phyloP scores from a whole-genome alignment of 345 rosid species.

The Camelina neglecta region DNA sequence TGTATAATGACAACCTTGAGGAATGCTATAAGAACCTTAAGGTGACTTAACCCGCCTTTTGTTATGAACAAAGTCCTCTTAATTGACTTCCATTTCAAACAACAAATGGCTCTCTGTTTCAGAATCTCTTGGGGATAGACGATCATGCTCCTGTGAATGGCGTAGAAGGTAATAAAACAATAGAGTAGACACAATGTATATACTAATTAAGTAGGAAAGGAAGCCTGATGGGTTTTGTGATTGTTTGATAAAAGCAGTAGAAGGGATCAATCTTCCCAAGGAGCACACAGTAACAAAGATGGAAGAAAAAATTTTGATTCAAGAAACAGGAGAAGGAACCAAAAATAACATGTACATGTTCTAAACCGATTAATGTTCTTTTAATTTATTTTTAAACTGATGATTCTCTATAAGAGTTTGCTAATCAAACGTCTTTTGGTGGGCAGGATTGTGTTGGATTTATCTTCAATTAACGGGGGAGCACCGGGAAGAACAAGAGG shows the following conservation, averaged over 20 bases:
- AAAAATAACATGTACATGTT: constrained; percentile 60
- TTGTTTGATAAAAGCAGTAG: constrained; percentile 55
- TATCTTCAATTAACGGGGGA: constrained; percentile 75
- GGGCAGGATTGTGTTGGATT: constrained; percentile 74
- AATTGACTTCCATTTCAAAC: background rate
- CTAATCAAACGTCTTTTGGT: constrained; percentile 27
- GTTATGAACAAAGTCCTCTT: constrained; percentile 18
- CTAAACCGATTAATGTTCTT: constrained; percentile 2
- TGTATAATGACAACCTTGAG: constrained; percentile 76
- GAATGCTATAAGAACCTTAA: constrained; percentile 82
- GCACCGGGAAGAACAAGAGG: constrained; percentile 96
- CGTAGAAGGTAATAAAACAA: constrained; percentile 56
- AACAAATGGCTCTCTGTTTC: constrained; percentile 35
- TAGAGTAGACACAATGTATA: constrained; percentile 20
- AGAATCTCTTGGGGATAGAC: constrained; percentile 73
- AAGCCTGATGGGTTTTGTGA: constrained; percentile 27
- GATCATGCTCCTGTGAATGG: constrained; percentile 49
- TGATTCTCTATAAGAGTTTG: background rate
- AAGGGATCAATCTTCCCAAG: constrained; percentile 65
- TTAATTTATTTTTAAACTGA: too few relatives aligned
- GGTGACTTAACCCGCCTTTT: constrained; percentile 51
- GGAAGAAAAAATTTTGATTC: constrained; percentile 60
- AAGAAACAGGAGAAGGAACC: constrained; percentile 53
- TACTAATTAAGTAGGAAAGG: constrained; percentile 9
- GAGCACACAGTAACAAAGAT: constrained; percentile 60